Evolutionary conservation across 768 basidiomycete species (phyloP).

Genomic region (Serendipita vermifera): DNA sequence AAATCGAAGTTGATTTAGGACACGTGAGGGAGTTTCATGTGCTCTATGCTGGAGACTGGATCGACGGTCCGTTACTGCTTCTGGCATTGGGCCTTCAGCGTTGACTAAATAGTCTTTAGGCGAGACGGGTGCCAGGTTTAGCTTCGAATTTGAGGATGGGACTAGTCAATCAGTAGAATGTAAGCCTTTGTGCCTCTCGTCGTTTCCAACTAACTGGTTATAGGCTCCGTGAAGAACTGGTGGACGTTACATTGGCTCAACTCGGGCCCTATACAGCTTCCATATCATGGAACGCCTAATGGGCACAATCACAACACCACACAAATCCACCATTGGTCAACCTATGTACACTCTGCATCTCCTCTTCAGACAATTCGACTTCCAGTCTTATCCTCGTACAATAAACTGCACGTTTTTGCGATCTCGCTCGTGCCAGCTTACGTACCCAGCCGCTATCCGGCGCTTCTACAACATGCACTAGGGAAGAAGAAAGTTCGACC

Average conservation of each 20-base stretch:
- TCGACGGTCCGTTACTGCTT: too few species aligned
- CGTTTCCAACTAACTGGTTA: not conserved
- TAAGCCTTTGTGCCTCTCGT: conserved; percentile 1
- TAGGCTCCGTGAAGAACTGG: conserved; percentile 17
- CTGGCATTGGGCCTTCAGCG: too few species aligned
- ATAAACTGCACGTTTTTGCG: conserved; percentile 18
- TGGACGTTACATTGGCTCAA: conserved; percentile 20
- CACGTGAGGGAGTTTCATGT: conserved; percentile 30
- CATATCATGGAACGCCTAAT: conserved; percentile 14
- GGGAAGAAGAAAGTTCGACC: conserved; percentile 17
- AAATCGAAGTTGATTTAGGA: conserved; percentile 24
- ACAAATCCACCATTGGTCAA: conserved; percentile 17
- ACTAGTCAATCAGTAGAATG: conserved; percentile 14
- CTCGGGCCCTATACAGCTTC: conserved; percentile 15
- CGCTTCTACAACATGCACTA: too few species aligned
- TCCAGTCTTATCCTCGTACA: conserved; percentile 6
- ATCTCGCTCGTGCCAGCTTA: conserved; percentile 13
- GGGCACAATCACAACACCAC: conserved; percentile 17
- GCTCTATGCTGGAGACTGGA: conserved; percentile 28
- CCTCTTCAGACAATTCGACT: conserved; percentile 32
- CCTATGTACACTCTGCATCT: conserved; percentile 23
- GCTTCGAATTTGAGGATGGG: conserved; percentile 20
- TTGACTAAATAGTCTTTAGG: too few species aligned
- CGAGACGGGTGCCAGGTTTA: conserved; percentile 36
- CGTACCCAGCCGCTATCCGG: too few species aligned